These are phyloP conservation scores for Vaccinium vitisidaea DNA, from an alignment of 148 eudicot species.

Conservation along the genomic window DNA sequence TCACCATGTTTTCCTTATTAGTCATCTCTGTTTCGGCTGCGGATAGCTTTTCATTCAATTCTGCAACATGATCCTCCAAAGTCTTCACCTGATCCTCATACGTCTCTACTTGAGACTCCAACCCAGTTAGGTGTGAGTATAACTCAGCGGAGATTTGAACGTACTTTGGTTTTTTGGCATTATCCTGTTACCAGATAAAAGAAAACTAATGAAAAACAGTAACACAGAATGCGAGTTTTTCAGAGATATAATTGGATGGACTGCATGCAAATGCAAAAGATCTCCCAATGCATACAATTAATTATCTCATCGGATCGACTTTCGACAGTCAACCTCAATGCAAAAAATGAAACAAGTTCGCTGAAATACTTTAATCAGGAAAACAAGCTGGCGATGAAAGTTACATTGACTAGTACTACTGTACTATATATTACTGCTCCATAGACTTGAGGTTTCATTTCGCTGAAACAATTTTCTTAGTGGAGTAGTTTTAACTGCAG, in stretches of 20 bases:
- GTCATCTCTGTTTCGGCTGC: conserved; percentile 78
- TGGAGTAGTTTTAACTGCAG: not conserved
- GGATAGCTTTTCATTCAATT: conserved; percentile 69
- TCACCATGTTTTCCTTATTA: conserved; percentile 73
- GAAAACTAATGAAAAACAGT: not conserved
- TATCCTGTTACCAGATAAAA: conserved; percentile 37
- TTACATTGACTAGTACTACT: not conserved
- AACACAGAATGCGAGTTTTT: not conserved
- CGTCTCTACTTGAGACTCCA: conserved; percentile 64
- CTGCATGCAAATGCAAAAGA: not conserved
- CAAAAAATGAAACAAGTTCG: not conserved
- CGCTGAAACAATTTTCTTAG: not conserved
- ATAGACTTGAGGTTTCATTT: not conserved
- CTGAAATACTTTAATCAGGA: not conserved
- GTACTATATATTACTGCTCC: not conserved
- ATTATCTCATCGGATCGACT: not conserved
- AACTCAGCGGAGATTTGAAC: conserved; percentile 88
- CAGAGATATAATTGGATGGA: not conserved
- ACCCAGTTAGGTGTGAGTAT: conserved; percentile 73
- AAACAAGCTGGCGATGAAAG: not conserved
- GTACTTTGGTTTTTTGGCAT: conserved; percentile 64
- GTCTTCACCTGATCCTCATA: conserved; percentile 62
- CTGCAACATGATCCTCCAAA: conserved; percentile 62
- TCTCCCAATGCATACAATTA: not conserved
- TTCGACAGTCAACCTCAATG: not conserved